These are phyloP conservation scores for Cryptococcus sp. DNA, from an alignment of 1,284 basidiomycete species.

Conservation along the genomic window DNA sequence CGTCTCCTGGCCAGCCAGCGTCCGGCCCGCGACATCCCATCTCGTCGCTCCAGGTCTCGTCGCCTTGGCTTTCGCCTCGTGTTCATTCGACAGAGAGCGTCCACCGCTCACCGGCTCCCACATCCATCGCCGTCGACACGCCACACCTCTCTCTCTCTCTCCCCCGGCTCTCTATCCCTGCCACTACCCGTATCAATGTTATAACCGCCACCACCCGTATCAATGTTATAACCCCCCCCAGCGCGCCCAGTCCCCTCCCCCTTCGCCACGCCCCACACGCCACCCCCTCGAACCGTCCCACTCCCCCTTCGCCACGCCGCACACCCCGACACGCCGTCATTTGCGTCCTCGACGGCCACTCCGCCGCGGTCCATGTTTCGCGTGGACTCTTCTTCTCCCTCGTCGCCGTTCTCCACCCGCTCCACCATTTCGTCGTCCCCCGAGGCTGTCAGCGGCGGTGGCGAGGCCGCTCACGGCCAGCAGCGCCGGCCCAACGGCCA, in stretches of 20 bases:
- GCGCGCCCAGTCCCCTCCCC: background rate
- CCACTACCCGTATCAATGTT: background rate
- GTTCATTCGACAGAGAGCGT: background rate
- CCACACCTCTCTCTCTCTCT: conserved; percentile 46
- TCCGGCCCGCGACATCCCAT: background rate
- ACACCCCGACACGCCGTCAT: no score
- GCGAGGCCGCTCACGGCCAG: conserved; percentile 5
- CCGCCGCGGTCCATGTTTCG: conserved; percentile 8
- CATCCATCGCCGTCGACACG: background rate
- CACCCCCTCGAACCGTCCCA: background rate
- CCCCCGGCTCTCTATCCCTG: background rate
- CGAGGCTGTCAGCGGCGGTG: conserved; percentile 24
- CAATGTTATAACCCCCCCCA: background rate
- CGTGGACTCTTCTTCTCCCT: conserved; percentile 35
- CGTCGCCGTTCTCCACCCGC: conserved; percentile 35
- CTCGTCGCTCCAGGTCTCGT: background rate
- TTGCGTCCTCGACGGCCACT: no score
- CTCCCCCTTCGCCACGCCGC: background rate
- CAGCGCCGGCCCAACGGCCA: conserved; percentile 3
- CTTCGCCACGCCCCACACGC: no score
- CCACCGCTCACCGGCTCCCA: background rate
- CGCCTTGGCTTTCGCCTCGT: no score
- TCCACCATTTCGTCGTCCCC: conserved; percentile 39
- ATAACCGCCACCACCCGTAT: background rate
- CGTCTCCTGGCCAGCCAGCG: no score